Base-by-base conservation (phyloP, 305 asterid genomes). In the Fraxinus ornus region DNA sequence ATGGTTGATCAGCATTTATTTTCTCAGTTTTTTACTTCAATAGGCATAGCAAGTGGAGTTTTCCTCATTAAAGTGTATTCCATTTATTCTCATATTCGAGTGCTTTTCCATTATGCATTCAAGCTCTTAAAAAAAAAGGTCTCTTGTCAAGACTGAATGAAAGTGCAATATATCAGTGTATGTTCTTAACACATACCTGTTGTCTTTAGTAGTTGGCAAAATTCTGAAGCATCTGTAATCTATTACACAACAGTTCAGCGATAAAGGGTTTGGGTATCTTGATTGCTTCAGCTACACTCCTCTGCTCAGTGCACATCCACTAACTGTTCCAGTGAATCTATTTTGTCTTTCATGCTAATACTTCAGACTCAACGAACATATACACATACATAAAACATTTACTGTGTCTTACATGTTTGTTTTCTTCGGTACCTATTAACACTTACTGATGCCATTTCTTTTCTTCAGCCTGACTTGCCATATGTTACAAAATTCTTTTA, bases 41-140 rank as follows among this genome's bases (percentile, higher is more conserved):
- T 44, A 55, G 44, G 36, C 36, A 71, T 72, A 82, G 30, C 28
- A 19, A 55, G 41, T 37, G 35, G 36, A 75, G 71, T 21, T 47
- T 17, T 4, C 8, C 7, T 32, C 30, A 68, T 76, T 68, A 28
- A 70, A 28, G 37, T 30, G 41, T 15, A 30, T 70, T 28, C 21
- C 21, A 70, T 70, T 70, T 70, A 30, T 30, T 70, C 9, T 70
- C 78, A 76, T 85, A 74, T 71, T 75, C n/a, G 78, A 71, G 82
- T 81, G n/a, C 39, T 47, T 77, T 39, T 57, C 49, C 77, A 33
- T 74, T 49, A 55, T 77, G 47, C 66, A 75, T 78, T 73, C 82
- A 73, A 55, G 77, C 76, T 74, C 75, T 82, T 10, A 37, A 47
- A 32, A 74, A 39, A 39, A 39, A 39, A 9, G 75, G 52, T 33